Evolutionary conservation across 106 monocot genomes (phyloP), one percentile per base, ranked within the genome.

Genomic region (Platanthera guangdongensis): DNA sequence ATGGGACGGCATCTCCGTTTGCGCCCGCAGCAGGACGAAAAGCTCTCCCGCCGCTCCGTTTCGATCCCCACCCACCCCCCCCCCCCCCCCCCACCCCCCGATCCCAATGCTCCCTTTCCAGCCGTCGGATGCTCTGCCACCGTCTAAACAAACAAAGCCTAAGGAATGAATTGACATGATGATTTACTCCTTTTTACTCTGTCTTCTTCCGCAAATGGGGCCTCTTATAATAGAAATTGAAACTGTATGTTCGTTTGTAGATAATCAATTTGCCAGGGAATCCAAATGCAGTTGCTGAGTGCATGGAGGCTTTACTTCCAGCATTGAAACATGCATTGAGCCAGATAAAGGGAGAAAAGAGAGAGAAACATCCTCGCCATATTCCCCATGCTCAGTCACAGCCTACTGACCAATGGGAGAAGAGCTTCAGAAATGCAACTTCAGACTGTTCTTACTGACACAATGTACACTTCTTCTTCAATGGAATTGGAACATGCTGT

Each of bases 201-300:
- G 22, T 76, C 6, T 64, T 25, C 12, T 13, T 59, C 48, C 47
- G 9, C 55, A 12, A 1, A 45, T n/a, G 47, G 60, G 25, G 9
- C 3, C 14, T 72, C 14, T 72, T 59, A 12, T 51, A 48, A 49
- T 51, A 51, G 12, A 54, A 52, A 22, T 80, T 45, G 8, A 51
- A 19, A 22, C 21, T 19, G 9, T 74, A 19, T 75, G 2, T 75
- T 75, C 39, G 0, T 51, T 6, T 52, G 25, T 68, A 99, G 94
- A 99, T 99, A 57, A 94, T 94, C 76, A 99, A 94, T 80, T 94
- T 99, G 97, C 97, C 94, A 7, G 97, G 97, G 4, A 99, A 94
- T 79, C 94, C 94, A 50, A 99, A 94, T 76, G 94, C 94, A 9
- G 94, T 94, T 51, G 87, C 88, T 1, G 97, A 99, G 79, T 99